A percentile compares a stretch with the other conserved stretches of the same genome.
phyloP scores from a whole-genome alignment of 208 protist genomes.

The Acanthamoeba healyi region DNA sequence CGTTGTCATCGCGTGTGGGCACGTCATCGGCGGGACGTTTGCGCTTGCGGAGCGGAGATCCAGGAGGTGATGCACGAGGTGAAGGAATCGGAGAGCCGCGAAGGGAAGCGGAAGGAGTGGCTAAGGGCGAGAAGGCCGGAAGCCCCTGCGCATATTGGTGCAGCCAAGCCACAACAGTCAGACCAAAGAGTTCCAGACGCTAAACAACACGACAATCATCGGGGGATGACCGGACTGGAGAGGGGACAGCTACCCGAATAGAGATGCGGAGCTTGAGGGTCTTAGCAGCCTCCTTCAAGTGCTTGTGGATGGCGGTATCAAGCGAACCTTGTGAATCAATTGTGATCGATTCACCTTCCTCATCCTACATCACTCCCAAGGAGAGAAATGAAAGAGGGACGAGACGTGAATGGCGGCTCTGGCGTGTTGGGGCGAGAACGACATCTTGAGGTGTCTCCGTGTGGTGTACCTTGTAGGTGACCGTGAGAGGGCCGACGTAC shows the following conservation, averaged over 20 bases:
- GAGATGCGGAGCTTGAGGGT: slow-evolving; percentile 30
- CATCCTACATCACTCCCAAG: too few species aligned
- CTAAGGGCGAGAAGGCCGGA: not conserved
- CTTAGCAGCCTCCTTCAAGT: not conserved
- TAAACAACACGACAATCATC: too few species aligned
- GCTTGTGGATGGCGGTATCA: slow-evolving; percentile 4
- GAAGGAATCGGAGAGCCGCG: slow-evolving; percentile 24
- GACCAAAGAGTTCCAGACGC: too few species aligned
- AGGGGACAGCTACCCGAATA: not conserved
- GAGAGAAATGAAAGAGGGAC: too few species aligned
- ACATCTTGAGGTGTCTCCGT: not conserved
- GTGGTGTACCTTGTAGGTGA: slow-evolving; percentile 46
- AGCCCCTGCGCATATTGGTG: not conserved
- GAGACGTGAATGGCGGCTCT: too few species aligned
- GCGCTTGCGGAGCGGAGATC: slow-evolving; percentile 11
- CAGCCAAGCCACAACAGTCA: too few species aligned
- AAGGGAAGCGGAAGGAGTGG: not conserved
- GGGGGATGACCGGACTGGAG: not conserved
- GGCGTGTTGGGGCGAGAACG: not conserved
- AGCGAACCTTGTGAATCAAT: slow-evolving; percentile 16
- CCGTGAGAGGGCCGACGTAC: not conserved
- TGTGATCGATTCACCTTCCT: slow-evolving; percentile 50
- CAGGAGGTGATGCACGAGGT: slow-evolving; percentile 18
- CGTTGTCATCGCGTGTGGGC: not conserved
- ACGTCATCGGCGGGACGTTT: not conserved